Percentiles rank a stretch among this genome's conserved stretches.
These are phyloP conservation scores for Solanum tarijense DNA, from an alignment of 257 asterid genomes.

Conservation along the genomic window DNA sequence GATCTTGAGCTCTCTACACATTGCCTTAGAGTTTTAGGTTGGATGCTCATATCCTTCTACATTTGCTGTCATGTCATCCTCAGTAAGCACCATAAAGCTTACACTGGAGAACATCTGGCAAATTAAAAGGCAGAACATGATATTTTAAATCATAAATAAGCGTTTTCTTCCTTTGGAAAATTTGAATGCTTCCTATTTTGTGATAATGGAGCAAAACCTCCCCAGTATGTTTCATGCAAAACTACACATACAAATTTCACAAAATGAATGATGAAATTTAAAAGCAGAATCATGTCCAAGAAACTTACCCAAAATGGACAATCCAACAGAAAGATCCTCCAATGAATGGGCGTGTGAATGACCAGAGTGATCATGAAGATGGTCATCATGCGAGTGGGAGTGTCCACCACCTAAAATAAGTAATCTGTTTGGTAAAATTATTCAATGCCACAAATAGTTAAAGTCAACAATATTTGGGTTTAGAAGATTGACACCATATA, in stretches of 20 bases:
- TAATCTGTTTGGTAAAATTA: neutral
- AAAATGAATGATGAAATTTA: neutral
- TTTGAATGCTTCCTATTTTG: neutral
- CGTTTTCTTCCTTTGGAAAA: neutral
- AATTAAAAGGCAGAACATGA: neutral
- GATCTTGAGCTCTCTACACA: neutral
- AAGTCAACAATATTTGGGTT: neutral
- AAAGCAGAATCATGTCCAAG: neutral
- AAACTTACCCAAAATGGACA: constrained; percentile 74
- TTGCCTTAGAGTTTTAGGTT: neutral
- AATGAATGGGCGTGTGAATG: constrained; percentile 83
- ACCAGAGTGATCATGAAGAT: constrained; percentile 40
- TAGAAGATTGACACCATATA: neutral
- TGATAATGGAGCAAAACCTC: neutral
- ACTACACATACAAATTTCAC: neutral
- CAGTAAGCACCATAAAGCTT: neutral
- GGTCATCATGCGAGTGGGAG: constrained; percentile 72
- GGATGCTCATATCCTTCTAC: neutral
- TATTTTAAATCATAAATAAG: neutral
- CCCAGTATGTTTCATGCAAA: neutral
- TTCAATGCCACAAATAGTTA: neutral
- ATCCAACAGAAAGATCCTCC: constrained; percentile 80
- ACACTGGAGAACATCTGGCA: neutral
- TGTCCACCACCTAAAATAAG: constrained; percentile 68
- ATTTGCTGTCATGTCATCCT: neutral